Evolutionary conservation across 2,329 filamentous ascomycete species (phyloP).

Genomic region (Alternaria sp.): DNA sequence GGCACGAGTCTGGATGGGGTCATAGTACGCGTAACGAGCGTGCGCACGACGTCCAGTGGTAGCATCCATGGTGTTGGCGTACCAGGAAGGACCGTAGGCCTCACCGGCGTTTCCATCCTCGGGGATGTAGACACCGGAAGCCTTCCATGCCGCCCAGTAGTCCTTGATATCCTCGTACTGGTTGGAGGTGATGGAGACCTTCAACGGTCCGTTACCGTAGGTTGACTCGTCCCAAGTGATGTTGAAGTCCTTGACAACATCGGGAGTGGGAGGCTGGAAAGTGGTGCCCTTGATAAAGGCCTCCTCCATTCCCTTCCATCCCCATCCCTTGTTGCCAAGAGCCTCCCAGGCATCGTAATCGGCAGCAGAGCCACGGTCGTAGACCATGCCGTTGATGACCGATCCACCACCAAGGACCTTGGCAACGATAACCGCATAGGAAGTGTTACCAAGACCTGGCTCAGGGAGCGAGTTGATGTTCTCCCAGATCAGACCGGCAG

Average conservation of each 20-base stretch:
- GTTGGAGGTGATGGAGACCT: slow-evolving; percentile 34
- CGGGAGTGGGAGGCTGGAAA: slow-evolving; percentile 33
- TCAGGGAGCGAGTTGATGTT: slow-evolving; percentile 32
- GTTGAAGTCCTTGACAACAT: slow-evolving; percentile 31
- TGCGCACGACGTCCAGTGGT: slow-evolving; percentile 33
- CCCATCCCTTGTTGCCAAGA: slow-evolving; percentile 68
- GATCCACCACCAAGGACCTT: slow-evolving; percentile 41
- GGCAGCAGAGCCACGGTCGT: slow-evolving; percentile 42
- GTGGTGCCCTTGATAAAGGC: slow-evolving; percentile 41
- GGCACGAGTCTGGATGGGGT: slow-evolving; percentile 33
- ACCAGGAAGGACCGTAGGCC: slow-evolving; percentile 35
- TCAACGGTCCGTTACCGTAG: slow-evolving; percentile 38
- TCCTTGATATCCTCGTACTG: slow-evolving; percentile 40
- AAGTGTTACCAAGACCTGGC: slow-evolving; percentile 30
- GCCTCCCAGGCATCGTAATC: slow-evolving; percentile 63
- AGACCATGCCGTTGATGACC: slow-evolving; percentile 50
- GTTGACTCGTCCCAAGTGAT: slow-evolving; percentile 38
- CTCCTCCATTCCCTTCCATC: slow-evolving; percentile 58
- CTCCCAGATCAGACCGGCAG: slow-evolving; percentile 31
- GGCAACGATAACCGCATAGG: slow-evolving; percentile 34
- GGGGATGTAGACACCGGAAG: slow-evolving; percentile 24
- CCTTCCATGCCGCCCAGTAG: slow-evolving; percentile 38
- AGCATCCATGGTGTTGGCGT: slow-evolving; percentile 39
- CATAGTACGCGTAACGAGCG: slow-evolving; percentile 42
- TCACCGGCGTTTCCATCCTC: slow-evolving; percentile 36